phyloP scores from a whole-genome alignment of 1,139 yeast genomes.

The Candida sojae region DNA sequence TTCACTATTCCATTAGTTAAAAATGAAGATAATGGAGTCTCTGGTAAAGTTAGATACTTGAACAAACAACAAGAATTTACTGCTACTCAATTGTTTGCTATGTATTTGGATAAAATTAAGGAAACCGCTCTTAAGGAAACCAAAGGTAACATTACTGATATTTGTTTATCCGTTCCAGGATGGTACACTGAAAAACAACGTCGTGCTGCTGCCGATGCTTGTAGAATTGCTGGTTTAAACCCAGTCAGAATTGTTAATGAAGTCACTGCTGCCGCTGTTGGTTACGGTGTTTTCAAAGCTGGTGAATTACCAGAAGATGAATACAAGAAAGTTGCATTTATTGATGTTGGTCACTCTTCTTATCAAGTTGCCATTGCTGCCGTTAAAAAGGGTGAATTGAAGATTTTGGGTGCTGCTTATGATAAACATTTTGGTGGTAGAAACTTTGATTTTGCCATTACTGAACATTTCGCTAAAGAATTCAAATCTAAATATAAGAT shows the following conservation, averaged over 20 bases:
- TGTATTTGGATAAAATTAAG: slow-evolving; percentile 92
- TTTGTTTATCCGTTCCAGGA: slow-evolving; percentile 92
- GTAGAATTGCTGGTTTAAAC: slow-evolving; percentile 93
- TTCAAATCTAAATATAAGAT: slow-evolving; percentile 91
- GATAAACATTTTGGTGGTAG: slow-evolving; percentile 99
- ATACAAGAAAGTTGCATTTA: slow-evolving; percentile 86
- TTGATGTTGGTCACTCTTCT: slow-evolving; percentile 96
- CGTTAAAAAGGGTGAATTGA: slow-evolving; percentile 94
- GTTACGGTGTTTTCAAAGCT: slow-evolving; percentile 97
- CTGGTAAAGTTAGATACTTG: slow-evolving; percentile 81
- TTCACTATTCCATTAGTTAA: slow-evolving; percentile 71
- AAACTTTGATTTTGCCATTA: slow-evolving; percentile 89
- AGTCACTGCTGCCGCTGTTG: slow-evolving; percentile 97
- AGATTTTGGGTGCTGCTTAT: slow-evolving; percentile 86
- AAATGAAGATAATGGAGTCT: slow-evolving; percentile 68
- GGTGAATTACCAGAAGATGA: slow-evolving; percentile 92
- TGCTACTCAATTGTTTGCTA: slow-evolving; percentile 88
- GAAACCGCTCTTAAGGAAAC: slow-evolving; percentile 79
- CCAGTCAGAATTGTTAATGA: slow-evolving; percentile 98
- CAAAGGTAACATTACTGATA: slow-evolving; percentile 78
- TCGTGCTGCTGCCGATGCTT: slow-evolving; percentile 95
- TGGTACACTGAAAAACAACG: slow-evolving; percentile 98
- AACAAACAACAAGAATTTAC: slow-evolving; percentile 81
- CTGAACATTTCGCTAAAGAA: slow-evolving; percentile 92
- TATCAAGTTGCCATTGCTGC: slow-evolving; percentile 90